phyloP scores from a whole-genome alignment of 306 rosid genomes.

The Corylus heterophylla region DNA sequence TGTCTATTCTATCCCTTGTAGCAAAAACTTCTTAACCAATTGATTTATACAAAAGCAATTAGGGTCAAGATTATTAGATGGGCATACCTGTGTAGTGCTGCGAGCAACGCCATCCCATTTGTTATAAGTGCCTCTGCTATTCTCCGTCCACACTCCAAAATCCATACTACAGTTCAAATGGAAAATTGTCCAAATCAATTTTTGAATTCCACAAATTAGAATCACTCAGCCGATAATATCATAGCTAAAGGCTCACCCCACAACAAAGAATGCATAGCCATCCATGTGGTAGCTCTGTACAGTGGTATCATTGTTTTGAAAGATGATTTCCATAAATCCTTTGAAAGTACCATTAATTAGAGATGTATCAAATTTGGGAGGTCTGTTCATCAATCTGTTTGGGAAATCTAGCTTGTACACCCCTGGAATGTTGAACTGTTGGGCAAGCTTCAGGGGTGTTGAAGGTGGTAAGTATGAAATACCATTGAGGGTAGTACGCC shows the following conservation, averaged over 20 bases:
- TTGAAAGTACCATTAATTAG: slow-evolving; percentile 69
- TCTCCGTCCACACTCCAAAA: slow-evolving; percentile 82
- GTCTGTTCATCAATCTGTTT: slow-evolving; percentile 70
- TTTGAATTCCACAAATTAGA: slow-evolving; percentile 1
- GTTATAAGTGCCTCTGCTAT: slow-evolving; percentile 78
- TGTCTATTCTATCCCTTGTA: not conserved
- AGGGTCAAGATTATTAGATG: not conserved
- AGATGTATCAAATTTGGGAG: slow-evolving; percentile 67
- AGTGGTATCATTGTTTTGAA: slow-evolving; percentile 79
- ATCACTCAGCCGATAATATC: not conserved
- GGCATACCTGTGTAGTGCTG: slow-evolving; percentile 69
- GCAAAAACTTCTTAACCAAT: not conserved
- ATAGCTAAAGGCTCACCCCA: slow-evolving; percentile 62
- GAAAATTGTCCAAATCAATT: slow-evolving; percentile 23
- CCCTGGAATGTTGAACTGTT: slow-evolving; percentile 71
- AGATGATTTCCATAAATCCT: slow-evolving; percentile 85
- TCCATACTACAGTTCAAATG: slow-evolving; percentile 71
- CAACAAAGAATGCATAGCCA: slow-evolving; percentile 84
- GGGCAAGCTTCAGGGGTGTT: slow-evolving; percentile 72
- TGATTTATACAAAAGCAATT: slow-evolving; percentile 14
- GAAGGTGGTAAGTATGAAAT: slow-evolving; percentile 81
- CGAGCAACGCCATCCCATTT: slow-evolving; percentile 91
- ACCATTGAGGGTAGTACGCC: slow-evolving; percentile 82
- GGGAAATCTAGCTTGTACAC: slow-evolving; percentile 82
- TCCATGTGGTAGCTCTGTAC: slow-evolving; percentile 84